phyloP scores from a whole-genome alignment of 352 stramenopile genomes.

The Phytophthora pistaciae region DNA sequence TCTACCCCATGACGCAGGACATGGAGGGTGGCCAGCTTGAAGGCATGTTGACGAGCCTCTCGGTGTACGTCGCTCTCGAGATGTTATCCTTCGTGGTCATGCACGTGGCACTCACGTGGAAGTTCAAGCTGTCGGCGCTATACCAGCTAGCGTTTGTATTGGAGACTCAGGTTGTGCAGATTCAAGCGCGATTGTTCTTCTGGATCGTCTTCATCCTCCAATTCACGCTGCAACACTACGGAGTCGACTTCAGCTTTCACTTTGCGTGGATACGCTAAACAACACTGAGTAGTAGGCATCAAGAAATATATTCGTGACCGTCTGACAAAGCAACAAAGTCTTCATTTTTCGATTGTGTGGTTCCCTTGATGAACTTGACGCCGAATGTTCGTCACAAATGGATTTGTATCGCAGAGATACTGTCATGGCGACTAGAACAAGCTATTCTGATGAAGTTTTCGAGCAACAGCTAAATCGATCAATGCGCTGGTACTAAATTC shows the following conservation, averaged over 20 bases:
- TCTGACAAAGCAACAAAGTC: too few relatives aligned
- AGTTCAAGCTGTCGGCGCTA: conserved; percentile 29
- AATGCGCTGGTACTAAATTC: not conserved
- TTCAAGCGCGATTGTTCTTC: conserved; percentile 24
- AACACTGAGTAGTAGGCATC: too few relatives aligned
- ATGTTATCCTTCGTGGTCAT: conserved; percentile 19
- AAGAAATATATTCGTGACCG: too few relatives aligned
- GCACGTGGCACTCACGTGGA: conserved; percentile 13
- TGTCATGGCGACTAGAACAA: too few relatives aligned
- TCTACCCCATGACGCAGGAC: conserved; percentile 13
- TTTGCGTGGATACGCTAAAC: conserved; percentile 16
- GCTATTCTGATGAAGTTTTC: not conserved
- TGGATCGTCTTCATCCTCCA: conserved; percentile 34
- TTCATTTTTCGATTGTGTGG: too few relatives aligned
- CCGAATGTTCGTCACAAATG: too few relatives aligned
- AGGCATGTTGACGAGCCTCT: conserved; percentile 11
- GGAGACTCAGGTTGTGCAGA: conserved; percentile 23
- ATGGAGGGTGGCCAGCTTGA: conserved; percentile 16
- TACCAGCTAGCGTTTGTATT: conserved; percentile 30
- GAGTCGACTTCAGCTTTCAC: conserved; percentile 24
- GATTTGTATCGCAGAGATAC: too few relatives aligned
- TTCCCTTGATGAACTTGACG: too few relatives aligned
- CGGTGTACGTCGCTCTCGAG: conserved; percentile 18
- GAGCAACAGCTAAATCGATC: not conserved
- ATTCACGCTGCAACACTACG: conserved; percentile 23